Evolutionary conservation across 1,139 yeast genomes (phyloP).

Genomic region (Candida anutae): DNA sequence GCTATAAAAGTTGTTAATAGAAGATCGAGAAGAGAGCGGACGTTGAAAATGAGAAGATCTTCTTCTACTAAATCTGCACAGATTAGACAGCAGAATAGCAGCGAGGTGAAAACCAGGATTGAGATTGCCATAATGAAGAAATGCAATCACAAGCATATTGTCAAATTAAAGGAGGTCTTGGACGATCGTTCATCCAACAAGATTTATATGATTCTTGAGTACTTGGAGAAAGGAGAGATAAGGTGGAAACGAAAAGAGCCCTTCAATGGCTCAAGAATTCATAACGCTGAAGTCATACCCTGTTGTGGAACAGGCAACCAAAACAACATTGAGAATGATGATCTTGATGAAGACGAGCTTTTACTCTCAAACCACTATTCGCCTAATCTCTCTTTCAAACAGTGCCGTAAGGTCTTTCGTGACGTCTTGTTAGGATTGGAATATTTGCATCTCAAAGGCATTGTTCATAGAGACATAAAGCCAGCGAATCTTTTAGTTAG

Average conservation of each 20-base stretch:
- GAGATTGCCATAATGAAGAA: conserved; percentile 97
- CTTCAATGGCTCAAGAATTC: background rate
- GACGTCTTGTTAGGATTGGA: conserved; percentile 88
- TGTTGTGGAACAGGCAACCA: conserved; percentile 21
- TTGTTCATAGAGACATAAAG: conserved; percentile 93
- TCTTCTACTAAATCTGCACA: conserved; percentile 7
- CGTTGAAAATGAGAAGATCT: conserved; percentile 39
- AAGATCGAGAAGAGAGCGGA: conserved; percentile 43
- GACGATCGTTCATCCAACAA: conserved; percentile 82
- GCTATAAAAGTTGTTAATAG: conserved; percentile 93
- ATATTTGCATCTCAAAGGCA: conserved; percentile 87
- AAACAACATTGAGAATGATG: conserved; percentile 4
- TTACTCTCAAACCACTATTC: conserved; percentile 34
- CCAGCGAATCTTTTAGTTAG: conserved; percentile 87
- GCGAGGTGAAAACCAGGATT: conserved; percentile 68
- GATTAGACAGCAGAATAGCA: conserved; percentile 16
- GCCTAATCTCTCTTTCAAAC: conserved; percentile 59
- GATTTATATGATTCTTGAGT: conserved; percentile 85
- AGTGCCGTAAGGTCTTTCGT: conserved; percentile 66
- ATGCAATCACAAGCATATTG: conserved; percentile 87
- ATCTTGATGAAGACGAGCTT: conserved; percentile 20
- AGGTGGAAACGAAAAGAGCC: conserved; percentile 54
- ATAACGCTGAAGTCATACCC: conserved; percentile 16
- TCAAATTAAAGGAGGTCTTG: conserved; percentile 75
- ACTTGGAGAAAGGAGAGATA: conserved; percentile 87